phyloP scores from a whole-genome alignment of 2,329 filamentous ascomycete genomes.

The Aaosphaeria pasadenensis region DNA sequence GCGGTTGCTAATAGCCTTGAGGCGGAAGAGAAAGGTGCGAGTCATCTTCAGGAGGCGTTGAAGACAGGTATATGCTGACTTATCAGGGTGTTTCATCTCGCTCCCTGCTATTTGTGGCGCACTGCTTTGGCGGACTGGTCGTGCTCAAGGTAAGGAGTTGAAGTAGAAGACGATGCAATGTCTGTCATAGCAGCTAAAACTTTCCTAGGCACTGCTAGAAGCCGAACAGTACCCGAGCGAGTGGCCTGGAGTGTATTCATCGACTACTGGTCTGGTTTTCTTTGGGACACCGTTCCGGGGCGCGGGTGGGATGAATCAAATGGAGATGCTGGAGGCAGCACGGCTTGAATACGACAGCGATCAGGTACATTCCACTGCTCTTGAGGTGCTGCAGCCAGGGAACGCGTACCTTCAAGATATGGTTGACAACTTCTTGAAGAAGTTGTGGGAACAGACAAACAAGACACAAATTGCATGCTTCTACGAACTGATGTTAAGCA shows the following conservation, averaged over 20 bases:
- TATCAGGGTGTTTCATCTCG: constrained; percentile 12
- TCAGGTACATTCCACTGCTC: constrained; percentile 10
- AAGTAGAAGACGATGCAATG: neutral
- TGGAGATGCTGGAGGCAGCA: constrained; percentile 21
- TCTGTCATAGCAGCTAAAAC: neutral
- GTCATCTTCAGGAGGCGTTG: neutral
- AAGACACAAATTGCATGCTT: constrained; percentile 19
- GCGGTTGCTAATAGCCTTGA: constrained; percentile 14
- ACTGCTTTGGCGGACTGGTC: constrained; percentile 23
- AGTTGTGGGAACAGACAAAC: constrained; percentile 11
- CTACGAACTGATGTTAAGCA: constrained; percentile 20
- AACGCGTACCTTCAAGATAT: constrained; percentile 19
- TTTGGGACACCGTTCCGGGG: constrained; percentile 24
- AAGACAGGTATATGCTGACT: constrained; percentile 2
- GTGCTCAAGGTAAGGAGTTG: constrained; percentile 16
- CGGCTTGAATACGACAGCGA: constrained; percentile 16
- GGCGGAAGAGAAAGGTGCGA: constrained; percentile 14
- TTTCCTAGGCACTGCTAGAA: neutral
- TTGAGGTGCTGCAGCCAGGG: constrained; percentile 18
- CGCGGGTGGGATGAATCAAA: constrained; percentile 18
- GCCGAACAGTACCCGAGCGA: neutral
- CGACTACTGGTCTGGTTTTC: constrained; percentile 17
- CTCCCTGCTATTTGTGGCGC: constrained; percentile 20
- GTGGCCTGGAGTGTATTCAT: constrained; percentile 11
- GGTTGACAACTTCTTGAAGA: constrained; percentile 14